Conservation (phyloP, 176 grass and related monocot species). For the Themeda triandra region DNA sequence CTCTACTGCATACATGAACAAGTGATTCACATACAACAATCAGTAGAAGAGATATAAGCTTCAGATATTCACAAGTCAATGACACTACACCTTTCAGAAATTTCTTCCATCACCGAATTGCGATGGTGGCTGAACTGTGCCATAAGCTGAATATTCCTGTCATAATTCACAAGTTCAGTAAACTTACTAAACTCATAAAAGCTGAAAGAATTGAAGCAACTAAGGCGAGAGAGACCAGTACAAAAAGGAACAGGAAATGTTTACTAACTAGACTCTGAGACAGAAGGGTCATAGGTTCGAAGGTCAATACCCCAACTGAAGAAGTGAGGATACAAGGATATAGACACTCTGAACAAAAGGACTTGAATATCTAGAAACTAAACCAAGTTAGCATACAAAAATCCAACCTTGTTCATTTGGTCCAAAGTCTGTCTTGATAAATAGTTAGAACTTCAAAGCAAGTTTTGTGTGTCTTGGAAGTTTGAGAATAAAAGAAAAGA, state of each 20-base stretch:
- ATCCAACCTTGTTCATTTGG: background rate
- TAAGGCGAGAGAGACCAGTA: background rate
- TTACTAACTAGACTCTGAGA: background rate
- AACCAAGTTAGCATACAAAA: slow-evolving; percentile 12
- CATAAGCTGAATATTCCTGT: slow-evolving; percentile 48
- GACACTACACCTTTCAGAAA: slow-evolving; percentile 37
- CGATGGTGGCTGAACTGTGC: slow-evolving; percentile 25
- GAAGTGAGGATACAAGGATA: slow-evolving; percentile 5
- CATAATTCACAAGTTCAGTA: background rate
- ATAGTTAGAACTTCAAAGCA: background rate
- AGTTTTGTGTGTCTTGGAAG: background rate
- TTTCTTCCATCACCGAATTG: slow-evolving; percentile 38
- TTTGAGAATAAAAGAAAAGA: background rate
- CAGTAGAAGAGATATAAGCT: slow-evolving; percentile 2
- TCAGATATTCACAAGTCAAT: slow-evolving; percentile 37
- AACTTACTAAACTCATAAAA: background rate
- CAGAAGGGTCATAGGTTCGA: background rate
- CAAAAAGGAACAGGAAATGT: slow-evolving; percentile 3
- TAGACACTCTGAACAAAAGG: background rate
- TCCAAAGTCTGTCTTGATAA: background rate
- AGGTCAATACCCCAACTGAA: slow-evolving; percentile 10
- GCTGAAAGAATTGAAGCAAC: background rate
- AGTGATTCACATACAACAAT: slow-evolving; percentile 33
- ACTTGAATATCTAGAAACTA: background rate
- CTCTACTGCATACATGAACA: slow-evolving; percentile 1